Base-by-base conservation (phyloP, 2,329 filamentous ascomycete species). In the Talaromyces sp. region DNA sequence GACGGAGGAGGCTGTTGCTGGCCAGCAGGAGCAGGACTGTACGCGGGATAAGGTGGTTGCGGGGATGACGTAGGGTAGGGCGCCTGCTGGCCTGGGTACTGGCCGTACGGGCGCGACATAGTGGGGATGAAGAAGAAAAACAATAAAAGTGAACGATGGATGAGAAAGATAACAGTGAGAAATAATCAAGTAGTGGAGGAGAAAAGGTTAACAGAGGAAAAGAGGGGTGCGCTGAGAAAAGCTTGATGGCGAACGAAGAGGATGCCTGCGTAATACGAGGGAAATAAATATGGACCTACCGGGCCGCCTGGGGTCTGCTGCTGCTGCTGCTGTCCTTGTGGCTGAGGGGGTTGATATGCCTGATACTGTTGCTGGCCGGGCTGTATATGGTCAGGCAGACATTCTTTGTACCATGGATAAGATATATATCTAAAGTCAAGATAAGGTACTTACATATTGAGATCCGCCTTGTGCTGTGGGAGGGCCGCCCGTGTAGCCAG, bases 371-470 rank as follows among this genome's bases (percentile, higher is more conserved):
- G 70, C 45, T 70, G 68, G 61, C 68, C 67, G 11, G 69, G 69
- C 68, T 71, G 64, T 33, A 8, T 14, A 3, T 9, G 19, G n/a
- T 63, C 14, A 63, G 50, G 39, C 50, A 47, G 11, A 22, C 54
- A 52, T 52, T 22, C 37, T 16, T 5, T 47, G 33, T 27, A 24
- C 14, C 27, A 43, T 13, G 49, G 14, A 22, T 37, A 45, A 8
- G 22, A 31, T 4, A 13, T 33, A 31, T n/a, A 9, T 60, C n/a
- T 19, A 14, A 24, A 24, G 16, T 31, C 3, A 27, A 47, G 49
- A 52, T 33, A 33, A 31, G 24, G 19, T 35, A 85, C 85, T 83
- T 78, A 87, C 85, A 75, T 86, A 85, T 76, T 80, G 80, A 70
- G 62, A 33, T 60, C 54, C 62, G 56, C 62, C 79, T 78, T 45